Evolutionary conservation across 1,284 basidiomycete species (phyloP), one percentile per base, ranked within the genome.

Genomic region (Austroboletus novae-zelandiae): DNA sequence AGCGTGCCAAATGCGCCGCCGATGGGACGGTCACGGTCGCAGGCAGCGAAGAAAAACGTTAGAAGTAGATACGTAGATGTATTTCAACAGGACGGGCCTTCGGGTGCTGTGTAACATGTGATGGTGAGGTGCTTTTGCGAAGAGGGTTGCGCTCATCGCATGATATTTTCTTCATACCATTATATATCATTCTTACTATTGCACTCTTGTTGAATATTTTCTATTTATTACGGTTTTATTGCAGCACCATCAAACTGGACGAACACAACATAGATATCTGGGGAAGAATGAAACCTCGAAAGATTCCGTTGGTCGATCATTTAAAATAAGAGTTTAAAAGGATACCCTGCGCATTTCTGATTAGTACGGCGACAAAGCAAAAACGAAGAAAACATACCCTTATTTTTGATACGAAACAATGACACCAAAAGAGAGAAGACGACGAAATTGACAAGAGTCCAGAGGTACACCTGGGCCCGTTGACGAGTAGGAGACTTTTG

Each of bases 391-490:
- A 9, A n/a, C 78, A 43, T 56, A 88, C 89, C 87, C 70, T 84
- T 79, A 71, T 98, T 97, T 76, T 99, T 99, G 57, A 94, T 76
- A 64, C 84, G 83, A 80, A 99, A 99, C 40, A 99, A 67, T 43
- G 89, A 90, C 50, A 98, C 75, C 41, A 99, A 75, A 56, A 96
- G 76, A 43, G 93, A 95, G 70, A 94, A 94, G 52, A 97, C 78
- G 60, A 94, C 76, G 67, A 97, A 73, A 52, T 91, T 79, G 51
- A 98, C 84, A 2, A 76, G 82, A 2, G 85, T 83, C 93, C 94
- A 98, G 34, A 98, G 76, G 67, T 96, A 96, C 23, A 97, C 77
- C 59, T 94, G 94, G 23, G 87, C 66, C 31, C 91, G 81, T 68
- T 99, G 96, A 52, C 87, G 83, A 39, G 71, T 64, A 0, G 89